Conservation (phyloP, 2,329 filamentous ascomycete species). For the Dichotomopilus funicola region DNA sequence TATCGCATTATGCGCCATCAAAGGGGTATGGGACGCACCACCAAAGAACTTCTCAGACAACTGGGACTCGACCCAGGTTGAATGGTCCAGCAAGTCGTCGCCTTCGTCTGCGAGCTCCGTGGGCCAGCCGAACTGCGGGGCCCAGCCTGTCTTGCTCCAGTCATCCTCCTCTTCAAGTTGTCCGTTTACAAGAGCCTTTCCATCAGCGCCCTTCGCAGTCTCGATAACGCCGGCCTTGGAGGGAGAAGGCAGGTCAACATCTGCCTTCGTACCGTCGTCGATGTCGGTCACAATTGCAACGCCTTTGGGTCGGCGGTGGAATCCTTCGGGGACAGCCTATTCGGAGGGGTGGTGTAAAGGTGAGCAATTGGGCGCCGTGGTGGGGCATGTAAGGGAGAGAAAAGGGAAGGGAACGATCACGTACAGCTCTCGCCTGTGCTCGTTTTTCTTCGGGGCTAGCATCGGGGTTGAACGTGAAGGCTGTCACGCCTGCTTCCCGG, state of each 20-base stretch:
- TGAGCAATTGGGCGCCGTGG: neutral
- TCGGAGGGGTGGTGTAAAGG: neutral
- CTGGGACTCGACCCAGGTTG: constrained; percentile 77
- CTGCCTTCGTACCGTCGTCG: constrained; percentile 60
- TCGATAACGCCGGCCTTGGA: constrained; percentile 63
- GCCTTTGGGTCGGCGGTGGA: constrained; percentile 57
- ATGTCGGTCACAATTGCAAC: constrained; percentile 72
- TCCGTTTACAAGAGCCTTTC: constrained; percentile 43
- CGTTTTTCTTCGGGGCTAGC: constrained; percentile 78
- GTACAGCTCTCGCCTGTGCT: constrained; percentile 68
- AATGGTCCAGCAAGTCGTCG: constrained; percentile 74
- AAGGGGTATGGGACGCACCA: constrained; percentile 43
- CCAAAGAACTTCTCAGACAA: constrained; percentile 88
- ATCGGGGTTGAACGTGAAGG: constrained; percentile 82
- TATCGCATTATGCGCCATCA: neutral
- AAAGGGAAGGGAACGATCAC: constrained; percentile 29
- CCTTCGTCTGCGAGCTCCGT: constrained; percentile 48
- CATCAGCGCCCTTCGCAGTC: constrained; percentile 42
- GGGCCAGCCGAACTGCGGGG: constrained; percentile 73
- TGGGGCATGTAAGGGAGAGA: neutral
- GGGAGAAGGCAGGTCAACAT: constrained; percentile 72
- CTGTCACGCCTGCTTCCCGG: constrained; percentile 68
- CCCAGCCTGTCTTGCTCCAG: constrained; percentile 70
- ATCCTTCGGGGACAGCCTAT: constrained; percentile 57
- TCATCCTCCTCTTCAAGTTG: constrained; percentile 48